Conservation (phyloP, 345 rosid species). For the Salix koriyanagi region DNA sequence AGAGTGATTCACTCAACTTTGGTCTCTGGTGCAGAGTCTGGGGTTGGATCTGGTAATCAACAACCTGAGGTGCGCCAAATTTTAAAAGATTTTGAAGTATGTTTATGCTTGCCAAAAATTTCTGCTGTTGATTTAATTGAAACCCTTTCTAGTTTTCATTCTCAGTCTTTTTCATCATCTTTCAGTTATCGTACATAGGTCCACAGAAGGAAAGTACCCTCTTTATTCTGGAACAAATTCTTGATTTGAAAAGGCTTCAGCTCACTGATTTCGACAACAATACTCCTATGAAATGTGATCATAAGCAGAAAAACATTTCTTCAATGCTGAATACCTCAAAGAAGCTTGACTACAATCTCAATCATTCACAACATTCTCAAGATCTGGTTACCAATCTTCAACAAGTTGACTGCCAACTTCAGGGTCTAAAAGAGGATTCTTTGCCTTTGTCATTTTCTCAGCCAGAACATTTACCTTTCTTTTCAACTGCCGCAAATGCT, state of each 20-base stretch:
- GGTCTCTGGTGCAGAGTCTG: conserved; percentile 17
- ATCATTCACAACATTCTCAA: conserved; percentile 23
- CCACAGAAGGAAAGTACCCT: conserved; percentile 30
- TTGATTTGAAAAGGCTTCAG: conserved; percentile 58
- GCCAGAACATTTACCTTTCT: conserved; percentile 39
- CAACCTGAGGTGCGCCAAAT: conserved; percentile 27
- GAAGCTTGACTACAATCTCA: conserved; percentile 21
- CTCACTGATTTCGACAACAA: conserved; percentile 31
- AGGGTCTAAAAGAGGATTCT: conserved; percentile 41
- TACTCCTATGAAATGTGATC: conserved; percentile 13
- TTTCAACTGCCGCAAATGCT: conserved; percentile 40
- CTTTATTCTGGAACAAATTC: conserved; percentile 64
- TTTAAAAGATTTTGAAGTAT: neutral
- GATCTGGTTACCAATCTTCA: conserved; percentile 26
- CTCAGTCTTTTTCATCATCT: conserved; percentile 5
- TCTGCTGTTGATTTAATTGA: neutral
- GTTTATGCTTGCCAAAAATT: neutral
- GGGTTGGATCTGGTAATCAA: conserved; percentile 27
- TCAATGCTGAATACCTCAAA: conserved; percentile 13
- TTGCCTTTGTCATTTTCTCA: conserved; percentile 40
- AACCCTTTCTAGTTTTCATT: neutral
- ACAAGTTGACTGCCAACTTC: conserved; percentile 24
- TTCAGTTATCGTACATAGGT: conserved; percentile 30
- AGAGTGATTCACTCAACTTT: conserved; percentile 16
- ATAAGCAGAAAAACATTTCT: conserved; percentile 23